These are phyloP conservation scores for Dictyostelium brefeldianum DNA, from an alignment of 78 protist genomes.

Conservation along the genomic window DNA sequence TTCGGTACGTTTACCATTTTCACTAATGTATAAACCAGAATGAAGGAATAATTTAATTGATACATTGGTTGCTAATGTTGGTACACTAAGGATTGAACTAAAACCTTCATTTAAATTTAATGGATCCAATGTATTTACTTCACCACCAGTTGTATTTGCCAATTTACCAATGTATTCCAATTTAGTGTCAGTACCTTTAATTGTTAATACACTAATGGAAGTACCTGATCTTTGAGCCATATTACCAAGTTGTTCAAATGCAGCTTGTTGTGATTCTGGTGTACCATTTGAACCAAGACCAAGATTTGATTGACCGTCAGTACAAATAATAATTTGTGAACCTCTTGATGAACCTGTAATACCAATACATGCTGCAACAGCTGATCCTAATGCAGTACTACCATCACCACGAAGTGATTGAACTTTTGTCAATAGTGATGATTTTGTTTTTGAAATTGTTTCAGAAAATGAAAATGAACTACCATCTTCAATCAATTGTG, in stretches of 20 bases:
- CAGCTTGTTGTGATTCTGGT: neutral
- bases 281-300: conserved; percentile 84
- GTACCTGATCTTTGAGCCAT: conserved; percentile 70
- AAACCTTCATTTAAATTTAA: conserved; percentile 65
- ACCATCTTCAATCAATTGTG: conserved; percentile 46
- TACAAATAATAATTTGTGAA: conserved; percentile 81
- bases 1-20: neutral
- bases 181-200: conserved; percentile 74
- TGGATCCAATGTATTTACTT: conserved; percentile 83
- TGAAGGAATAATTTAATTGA: conserved; percentile 39
- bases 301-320: conserved; percentile 90
- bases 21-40: conserved; percentile 39
- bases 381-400: conserved; percentile 91
- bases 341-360: conserved; percentile 56
- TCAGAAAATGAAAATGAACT: neutral
- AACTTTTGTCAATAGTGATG: conserved; percentile 3
- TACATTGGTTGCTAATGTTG: conserved; percentile 79
- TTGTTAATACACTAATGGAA: conserved; percentile 72
- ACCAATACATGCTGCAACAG: conserved; percentile 77
- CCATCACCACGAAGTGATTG: conserved; percentile 81
- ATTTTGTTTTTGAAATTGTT: conserved; percentile 42
- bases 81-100: conserved; percentile 30
- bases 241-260: conserved; percentile 73
- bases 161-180: conserved; percentile 58
- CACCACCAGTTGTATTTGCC: conserved; percentile 68